These are phyloP conservation scores for Apiosordaria backusii DNA, from an alignment of 495 filamentous ascomycete species.

Conservation along the genomic window DNA sequence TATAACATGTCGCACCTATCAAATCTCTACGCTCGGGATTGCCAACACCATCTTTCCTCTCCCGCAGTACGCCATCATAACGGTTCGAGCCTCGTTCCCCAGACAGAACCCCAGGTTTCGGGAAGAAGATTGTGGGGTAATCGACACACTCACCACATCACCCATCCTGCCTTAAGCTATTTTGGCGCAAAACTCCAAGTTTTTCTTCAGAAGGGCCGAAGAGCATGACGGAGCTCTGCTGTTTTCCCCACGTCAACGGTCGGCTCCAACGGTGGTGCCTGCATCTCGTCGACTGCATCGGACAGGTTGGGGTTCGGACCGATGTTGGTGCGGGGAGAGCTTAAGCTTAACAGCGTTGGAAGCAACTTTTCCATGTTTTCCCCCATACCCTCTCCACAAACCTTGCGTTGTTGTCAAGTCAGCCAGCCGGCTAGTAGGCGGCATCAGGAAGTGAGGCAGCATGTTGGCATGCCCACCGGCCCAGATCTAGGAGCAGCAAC, in stretches of 20 bases:
- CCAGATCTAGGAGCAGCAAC: slow-evolving; percentile 1
- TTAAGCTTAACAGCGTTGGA: neutral
- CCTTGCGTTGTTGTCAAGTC: neutral
- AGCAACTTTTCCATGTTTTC: neutral
- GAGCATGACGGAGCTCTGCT: neutral
- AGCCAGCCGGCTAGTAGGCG: neutral
- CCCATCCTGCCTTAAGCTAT: neutral
- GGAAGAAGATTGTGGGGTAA: slow-evolving; percentile 6
- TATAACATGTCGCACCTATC: neutral
- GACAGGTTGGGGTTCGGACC: slow-evolving; percentile 13
- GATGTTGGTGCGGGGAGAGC: slow-evolving; percentile 8
- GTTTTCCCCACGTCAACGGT: slow-evolving; percentile 6
- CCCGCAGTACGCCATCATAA: neutral
- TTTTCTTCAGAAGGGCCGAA: slow-evolving; percentile 16
- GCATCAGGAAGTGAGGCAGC: neutral
- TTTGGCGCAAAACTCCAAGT: neutral
- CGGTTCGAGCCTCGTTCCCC: neutral
- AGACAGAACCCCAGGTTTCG: neutral
- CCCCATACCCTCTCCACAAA: neutral
- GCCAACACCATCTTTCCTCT: neutral
- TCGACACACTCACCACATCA: neutral
- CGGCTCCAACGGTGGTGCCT: slow-evolving; percentile 1
- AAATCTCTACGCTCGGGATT: neutral
- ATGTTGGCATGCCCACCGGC: neutral
- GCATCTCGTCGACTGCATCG: neutral